These are phyloP conservation scores for Scleroderma bovista DNA, from an alignment of 768 basidiomycete genomes.

Conservation along the genomic window DNA sequence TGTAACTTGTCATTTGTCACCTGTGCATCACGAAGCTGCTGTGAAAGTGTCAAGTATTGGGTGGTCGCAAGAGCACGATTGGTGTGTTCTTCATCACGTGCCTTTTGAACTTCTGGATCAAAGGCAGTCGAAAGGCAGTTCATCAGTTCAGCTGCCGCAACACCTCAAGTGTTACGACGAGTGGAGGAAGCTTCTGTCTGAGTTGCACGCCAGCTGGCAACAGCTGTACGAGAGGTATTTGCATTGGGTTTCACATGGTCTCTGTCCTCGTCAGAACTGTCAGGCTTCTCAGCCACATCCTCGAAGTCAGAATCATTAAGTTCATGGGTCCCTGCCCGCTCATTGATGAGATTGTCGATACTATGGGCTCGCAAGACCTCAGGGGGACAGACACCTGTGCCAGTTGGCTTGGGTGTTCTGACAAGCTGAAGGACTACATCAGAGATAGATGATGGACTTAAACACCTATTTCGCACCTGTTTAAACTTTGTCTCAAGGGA, in stretches of 20 bases:
- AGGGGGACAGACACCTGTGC: constrained; percentile 16
- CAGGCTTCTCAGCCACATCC: background rate
- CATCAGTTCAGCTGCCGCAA: constrained; percentile 17
- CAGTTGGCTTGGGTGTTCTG: constrained; percentile 23
- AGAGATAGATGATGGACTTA: background rate
- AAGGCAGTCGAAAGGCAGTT: constrained; percentile 15
- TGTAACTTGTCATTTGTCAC: constrained; percentile 8
- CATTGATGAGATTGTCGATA: constrained; percentile 23
- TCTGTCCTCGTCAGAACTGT: background rate
- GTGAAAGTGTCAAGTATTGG: constrained; percentile 17
- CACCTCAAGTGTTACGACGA: constrained; percentile 4
- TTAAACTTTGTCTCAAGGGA: constrained; percentile 21
- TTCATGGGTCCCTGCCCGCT: constrained; percentile 15
- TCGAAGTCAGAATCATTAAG: constrained; percentile 18
- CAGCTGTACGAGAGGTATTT: background rate
- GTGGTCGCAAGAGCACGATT: constrained; percentile 18
- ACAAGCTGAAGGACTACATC: constrained; percentile 6
- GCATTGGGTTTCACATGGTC: background rate
- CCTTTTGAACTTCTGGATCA: constrained; percentile 20
- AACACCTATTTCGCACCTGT: constrained; percentile 7
- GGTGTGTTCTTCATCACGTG: constrained; percentile 19
- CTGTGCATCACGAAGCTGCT: constrained; percentile 23
- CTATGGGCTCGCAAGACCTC: constrained; percentile 17
- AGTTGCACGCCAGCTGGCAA: background rate
- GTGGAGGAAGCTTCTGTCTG: constrained; percentile 2